Base-by-base conservation (phyloP, 176 grass and related monocot genomes). In the Dactylis glomerata region DNA sequence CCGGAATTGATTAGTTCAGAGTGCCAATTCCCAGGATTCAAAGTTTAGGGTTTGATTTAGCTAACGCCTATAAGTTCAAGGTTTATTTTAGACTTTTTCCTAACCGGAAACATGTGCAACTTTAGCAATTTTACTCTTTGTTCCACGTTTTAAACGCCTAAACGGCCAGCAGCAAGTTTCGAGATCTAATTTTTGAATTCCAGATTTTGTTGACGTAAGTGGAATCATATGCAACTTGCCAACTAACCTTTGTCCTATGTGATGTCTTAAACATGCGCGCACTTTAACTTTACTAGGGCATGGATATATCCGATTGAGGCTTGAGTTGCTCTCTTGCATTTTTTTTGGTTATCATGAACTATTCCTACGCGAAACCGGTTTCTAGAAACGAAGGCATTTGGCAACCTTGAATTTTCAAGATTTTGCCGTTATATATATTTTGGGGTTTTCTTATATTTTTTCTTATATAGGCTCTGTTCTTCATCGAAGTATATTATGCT, bases 131-230 rank as follows among this genome's bases (percentile, higher is more conserved):
- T 28, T 58, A 31, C 30, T 50, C 12, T 11, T 78, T 31, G 3
- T 68, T 19, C 30, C 30, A 42, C 40, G 44, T 31, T 83, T 8
- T 45, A 32, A 73, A 32, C 41, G 41, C 41, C 41, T 42, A 42
- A 42, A 36, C 27, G 30, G 11, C 11, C 22, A 73, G 11, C 26
- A 31, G 27, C 5, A 8, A 28, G 49, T 77, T 79, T 63, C 26
- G 33, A 80, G 81, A 84, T 73, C 67, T 80, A 15, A 65, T 66
- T 45, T 20, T 11, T 66, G 36, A 57, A 76, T 64, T 79, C 32
- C 8, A 8, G 41, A 33, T 4, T 66, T 64, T 10, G 14, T 55
- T 55, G 33, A 16, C 63, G 13, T 81, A 13, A 37, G 5, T 8
- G 28, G 49, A 17, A 71, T 44, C 41, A 51, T 26, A 42, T 62